These are phyloP conservation scores for Phialophora chinensis DNA, from an alignment of 2,329 filamentous ascomycete genomes.

Conservation along the genomic window DNA sequence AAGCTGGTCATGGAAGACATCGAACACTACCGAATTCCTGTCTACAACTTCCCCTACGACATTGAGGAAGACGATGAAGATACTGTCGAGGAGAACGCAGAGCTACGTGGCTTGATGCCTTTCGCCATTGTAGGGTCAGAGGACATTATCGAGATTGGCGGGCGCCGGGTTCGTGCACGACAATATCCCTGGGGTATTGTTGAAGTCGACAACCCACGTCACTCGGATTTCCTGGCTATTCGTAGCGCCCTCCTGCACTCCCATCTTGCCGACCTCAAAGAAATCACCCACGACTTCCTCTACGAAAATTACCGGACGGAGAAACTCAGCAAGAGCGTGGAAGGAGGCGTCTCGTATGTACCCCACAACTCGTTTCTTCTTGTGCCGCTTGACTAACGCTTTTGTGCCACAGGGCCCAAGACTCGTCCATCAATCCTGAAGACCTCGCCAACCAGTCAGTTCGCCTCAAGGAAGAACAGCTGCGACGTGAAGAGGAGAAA, in stretches of 20 bases:
- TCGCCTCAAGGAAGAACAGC: slow-evolving; percentile 98
- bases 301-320: slow-evolving; percentile 99
- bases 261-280: slow-evolving; percentile 97
- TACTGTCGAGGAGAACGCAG: slow-evolving; percentile 98
- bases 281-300: slow-evolving; percentile 99
- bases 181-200: slow-evolving; percentile 99
- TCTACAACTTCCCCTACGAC: slow-evolving; percentile 99
- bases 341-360: slow-evolving; percentile 84
- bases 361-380: slow-evolving; percentile 29
- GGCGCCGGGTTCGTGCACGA: slow-evolving; percentile 87
- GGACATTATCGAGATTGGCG: slow-evolving; percentile 91
- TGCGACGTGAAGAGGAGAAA: slow-evolving; percentile 99
- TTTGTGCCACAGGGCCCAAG: slow-evolving; percentile 57
- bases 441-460: slow-evolving; percentile 96
- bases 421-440: slow-evolving; percentile 96
- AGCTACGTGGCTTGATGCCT: slow-evolving; percentile 95
- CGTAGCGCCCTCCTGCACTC: slow-evolving; percentile 95
- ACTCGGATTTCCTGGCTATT: slow-evolving; percentile 98
- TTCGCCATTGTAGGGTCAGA: slow-evolving; percentile 99
- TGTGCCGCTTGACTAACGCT: slow-evolving; percentile 32
- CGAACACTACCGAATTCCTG: slow-evolving; percentile 98
- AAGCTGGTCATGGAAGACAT: slow-evolving; percentile 99
- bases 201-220: slow-evolving; percentile 97
- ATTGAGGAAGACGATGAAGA: slow-evolving; percentile 99
- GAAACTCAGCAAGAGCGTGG: slow-evolving; percentile 99